A percentile compares a stretch with the other conserved stretches of the same genome.
phyloP scores from a whole-genome alignment of 1,284 basidiomycete species.

The Cutaneotrichosporon sp. region DNA sequence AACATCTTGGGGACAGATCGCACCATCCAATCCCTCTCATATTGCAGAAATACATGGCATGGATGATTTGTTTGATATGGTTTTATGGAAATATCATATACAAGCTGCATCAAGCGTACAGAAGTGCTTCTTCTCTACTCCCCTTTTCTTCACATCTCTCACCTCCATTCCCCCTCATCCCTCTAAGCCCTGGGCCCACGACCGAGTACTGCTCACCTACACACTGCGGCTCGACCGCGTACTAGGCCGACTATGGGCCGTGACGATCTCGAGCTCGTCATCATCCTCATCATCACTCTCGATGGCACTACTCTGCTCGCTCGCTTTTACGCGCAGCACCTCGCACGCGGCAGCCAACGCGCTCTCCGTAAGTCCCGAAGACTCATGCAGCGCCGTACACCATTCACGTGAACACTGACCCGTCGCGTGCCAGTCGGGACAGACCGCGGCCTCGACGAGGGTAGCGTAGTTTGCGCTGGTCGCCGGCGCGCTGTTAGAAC shows the following conservation, averaged over 20 bases:
- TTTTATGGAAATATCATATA: not conserved
- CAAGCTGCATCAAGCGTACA: not conserved
- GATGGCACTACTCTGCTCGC: slow-evolving; percentile 5
- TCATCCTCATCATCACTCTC: slow-evolving; percentile 20
- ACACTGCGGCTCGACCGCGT: slow-evolving; percentile 1
- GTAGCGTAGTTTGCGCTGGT: not conserved
- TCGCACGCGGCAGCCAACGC: slow-evolving; percentile 24
- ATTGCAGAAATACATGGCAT: slow-evolving; percentile 1
- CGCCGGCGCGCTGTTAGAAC: not conserved
- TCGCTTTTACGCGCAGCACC: slow-evolving; percentile 13
- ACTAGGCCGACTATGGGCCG: not conserved
- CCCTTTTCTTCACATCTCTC: too few species aligned
- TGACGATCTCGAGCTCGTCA: slow-evolving; percentile 24
- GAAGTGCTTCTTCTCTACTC: not conserved
- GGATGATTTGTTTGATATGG: not conserved
- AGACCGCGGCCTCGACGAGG: slow-evolving; percentile 1
- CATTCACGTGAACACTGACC: slow-evolving; percentile 21
- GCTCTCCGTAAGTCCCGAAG: slow-evolving; percentile 30
- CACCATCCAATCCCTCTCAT: not conserved
- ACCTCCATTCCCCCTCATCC: too few species aligned
- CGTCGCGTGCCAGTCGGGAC: slow-evolving; percentile 2
- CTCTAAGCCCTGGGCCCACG: too few species aligned
- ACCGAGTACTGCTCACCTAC: not conserved
- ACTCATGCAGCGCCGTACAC: slow-evolving; percentile 1
- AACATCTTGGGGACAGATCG: too few species aligned